Conservation (phyloP, 495 filamentous ascomycete species). For the Oidiodendron maius region DNA sequence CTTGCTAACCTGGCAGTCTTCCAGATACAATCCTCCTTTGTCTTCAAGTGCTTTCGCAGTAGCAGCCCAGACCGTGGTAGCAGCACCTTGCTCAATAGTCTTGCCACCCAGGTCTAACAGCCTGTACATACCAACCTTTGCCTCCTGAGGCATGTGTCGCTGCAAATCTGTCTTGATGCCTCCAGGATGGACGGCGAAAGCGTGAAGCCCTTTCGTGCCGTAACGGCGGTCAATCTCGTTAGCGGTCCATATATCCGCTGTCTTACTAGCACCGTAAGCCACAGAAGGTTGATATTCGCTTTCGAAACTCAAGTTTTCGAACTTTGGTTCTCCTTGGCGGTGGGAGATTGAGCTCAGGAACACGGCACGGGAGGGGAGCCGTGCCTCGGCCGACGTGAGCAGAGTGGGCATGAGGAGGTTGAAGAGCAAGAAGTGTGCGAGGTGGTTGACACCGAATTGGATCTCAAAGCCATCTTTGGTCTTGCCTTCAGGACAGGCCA, state of each 20-base stretch:
- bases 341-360: slow-evolving; percentile 33
- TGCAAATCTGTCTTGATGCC: background rate
- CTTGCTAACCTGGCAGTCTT: slow-evolving; percentile 8
- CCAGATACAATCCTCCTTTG: slow-evolving; percentile 38
- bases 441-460: slow-evolving; percentile 67
- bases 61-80: slow-evolving; percentile 40
- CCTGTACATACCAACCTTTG: background rate
- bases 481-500: slow-evolving; percentile 36
- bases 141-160: background rate
- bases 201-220: slow-evolving; percentile 9
- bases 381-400: slow-evolving; percentile 38
- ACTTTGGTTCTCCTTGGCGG: slow-evolving; percentile 29
- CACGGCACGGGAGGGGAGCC: slow-evolving; percentile 29
- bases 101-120: slow-evolving; percentile 29
- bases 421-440: slow-evolving; percentile 62
- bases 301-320: slow-evolving; percentile 34
- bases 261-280: slow-evolving; percentile 46
- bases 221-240: slow-evolving; percentile 38
- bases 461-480: slow-evolving; percentile 62
- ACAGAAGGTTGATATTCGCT: slow-evolving; percentile 26
- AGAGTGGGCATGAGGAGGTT: slow-evolving; percentile 55
- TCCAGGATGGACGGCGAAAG: slow-evolving; percentile 7
- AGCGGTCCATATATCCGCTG: slow-evolving; percentile 42
- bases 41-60: slow-evolving; percentile 26
- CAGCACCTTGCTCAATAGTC: slow-evolving; percentile 28